Percentiles rank a stretch among this genome's conserved stretches.
Conservation (phyloP, 2,329 filamentous ascomycete species). For the Sporothrix euskadiensis region DNA sequence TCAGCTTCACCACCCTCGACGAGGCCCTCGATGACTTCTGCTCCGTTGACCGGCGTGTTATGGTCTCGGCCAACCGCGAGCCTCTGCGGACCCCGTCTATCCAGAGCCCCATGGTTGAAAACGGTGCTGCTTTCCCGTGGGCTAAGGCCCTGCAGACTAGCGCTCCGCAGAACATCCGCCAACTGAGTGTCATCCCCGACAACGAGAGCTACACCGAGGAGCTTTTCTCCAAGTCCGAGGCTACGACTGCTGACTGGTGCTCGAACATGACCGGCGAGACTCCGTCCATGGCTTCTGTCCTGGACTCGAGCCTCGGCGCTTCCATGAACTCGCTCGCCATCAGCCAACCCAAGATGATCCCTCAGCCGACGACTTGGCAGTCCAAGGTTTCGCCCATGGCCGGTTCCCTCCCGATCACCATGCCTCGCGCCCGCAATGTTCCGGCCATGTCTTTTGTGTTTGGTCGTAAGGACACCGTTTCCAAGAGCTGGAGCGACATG, state of each 20-base stretch:
- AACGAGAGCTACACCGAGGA: conserved; percentile 80
- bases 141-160: conserved; percentile 82
- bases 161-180: conserved; percentile 69
- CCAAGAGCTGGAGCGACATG: conserved; percentile 99
- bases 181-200: conserved; percentile 82
- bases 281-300: conserved; percentile 77
- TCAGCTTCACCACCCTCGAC: conserved; percentile 92
- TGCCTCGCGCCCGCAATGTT: conserved; percentile 71
- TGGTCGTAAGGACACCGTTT: conserved; percentile 75
- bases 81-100: conserved; percentile 94
- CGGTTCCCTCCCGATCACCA: conserved; percentile 74
- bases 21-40: conserved; percentile 94
- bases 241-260: conserved; percentile 70
- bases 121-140: conserved; percentile 85
- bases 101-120: conserved; percentile 77
- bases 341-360: conserved; percentile 45
- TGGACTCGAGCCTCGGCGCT: conserved; percentile 77
- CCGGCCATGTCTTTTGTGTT: conserved; percentile 77
- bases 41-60: conserved; percentile 71
- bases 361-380: conserved; percentile 36
- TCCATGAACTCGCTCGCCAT: conserved; percentile 76
- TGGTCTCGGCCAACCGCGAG: conserved; percentile 87
- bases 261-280: conserved; percentile 73
- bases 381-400: conserved; percentile 60
- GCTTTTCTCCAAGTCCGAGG: conserved; percentile 76